phyloP scores from a whole-genome alignment of 2,329 filamentous ascomycete genomes.

The Verticillium dahliae region DNA sequence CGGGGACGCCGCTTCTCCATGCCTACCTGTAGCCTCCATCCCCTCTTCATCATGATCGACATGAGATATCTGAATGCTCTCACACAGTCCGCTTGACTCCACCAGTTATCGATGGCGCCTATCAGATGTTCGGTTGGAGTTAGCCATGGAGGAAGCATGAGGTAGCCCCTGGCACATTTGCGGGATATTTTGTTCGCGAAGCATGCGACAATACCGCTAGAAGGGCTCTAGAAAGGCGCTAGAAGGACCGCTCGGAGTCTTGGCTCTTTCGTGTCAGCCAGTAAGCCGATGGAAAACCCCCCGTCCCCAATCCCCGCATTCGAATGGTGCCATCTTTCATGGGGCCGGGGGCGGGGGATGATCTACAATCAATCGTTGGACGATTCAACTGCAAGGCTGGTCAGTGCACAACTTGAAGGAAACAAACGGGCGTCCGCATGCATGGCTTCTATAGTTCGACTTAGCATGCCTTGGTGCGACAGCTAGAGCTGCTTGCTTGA shows the following conservation, averaged over 20 bases:
- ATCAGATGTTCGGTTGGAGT: neutral
- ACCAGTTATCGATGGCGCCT: neutral
- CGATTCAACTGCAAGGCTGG: neutral
- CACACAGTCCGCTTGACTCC: too few relatives aligned
- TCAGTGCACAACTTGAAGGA: too few relatives aligned
- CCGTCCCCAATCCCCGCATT: neutral
- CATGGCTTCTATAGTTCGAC: neutral
- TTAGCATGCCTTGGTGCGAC: neutral
- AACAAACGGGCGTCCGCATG: too few relatives aligned
- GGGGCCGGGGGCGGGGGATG: neutral
- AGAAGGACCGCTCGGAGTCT: neutral
- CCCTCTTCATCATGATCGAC: neutral
- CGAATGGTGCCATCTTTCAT: neutral
- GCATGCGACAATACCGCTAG: neutral
- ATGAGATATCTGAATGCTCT: too few relatives aligned
- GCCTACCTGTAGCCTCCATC: neutral
- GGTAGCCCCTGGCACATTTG: neutral
- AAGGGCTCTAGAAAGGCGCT: constrained; percentile 4
- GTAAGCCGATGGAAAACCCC: neutral
- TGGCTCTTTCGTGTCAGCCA: neutral
- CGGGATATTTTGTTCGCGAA: constrained; percentile 4
- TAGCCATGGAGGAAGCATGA: neutral
- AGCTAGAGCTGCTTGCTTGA: too few relatives aligned
- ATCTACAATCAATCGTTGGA: neutral
- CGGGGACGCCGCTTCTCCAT: neutral